Percentiles rank a stretch among this genome's conserved stretches.
Conservation (phyloP, 202 grass and related monocot genomes). For the Elaeis oleifera region DNA sequence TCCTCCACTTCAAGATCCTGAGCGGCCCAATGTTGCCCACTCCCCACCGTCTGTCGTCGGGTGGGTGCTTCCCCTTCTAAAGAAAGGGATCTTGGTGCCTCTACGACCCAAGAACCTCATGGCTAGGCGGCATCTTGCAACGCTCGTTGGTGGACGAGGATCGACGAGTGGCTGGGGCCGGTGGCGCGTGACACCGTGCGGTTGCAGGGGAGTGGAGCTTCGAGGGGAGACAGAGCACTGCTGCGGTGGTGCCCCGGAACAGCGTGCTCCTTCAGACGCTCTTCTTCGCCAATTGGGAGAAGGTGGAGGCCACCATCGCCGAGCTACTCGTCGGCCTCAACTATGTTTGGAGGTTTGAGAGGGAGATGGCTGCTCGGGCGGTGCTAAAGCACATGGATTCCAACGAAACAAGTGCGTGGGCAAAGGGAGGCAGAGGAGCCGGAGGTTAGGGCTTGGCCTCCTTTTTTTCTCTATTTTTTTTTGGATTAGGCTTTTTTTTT, state of each 20-base stretch:
- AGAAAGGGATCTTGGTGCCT: too few species aligned
- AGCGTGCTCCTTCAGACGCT: slow-evolving; percentile 74
- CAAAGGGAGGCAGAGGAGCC: too few species aligned
- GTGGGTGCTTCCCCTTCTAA: too few species aligned
- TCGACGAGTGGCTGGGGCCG: slow-evolving; percentile 68
- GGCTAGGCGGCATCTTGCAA: too few species aligned
- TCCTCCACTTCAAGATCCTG: too few species aligned
- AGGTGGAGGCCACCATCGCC: slow-evolving; percentile 55
- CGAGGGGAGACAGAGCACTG: slow-evolving; percentile 22
- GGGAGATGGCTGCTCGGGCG: slow-evolving; percentile 48
- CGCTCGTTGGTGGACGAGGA: slow-evolving; percentile 11
- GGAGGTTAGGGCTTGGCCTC: too few species aligned
- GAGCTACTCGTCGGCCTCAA: slow-evolving; percentile 82
- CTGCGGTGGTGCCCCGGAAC: not conserved
- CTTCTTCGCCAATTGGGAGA: slow-evolving; percentile 51
- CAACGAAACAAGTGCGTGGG: slow-evolving; percentile 26
- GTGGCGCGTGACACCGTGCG: slow-evolving; percentile 77
- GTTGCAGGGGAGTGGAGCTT: slow-evolving; percentile 82
- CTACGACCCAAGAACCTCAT: too few species aligned
- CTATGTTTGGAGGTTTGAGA: slow-evolving; percentile 73
- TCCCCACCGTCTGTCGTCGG: too few species aligned
- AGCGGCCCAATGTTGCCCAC: too few species aligned
- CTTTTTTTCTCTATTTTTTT: too few species aligned
- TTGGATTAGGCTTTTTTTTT: too few species aligned
- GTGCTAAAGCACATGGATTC: slow-evolving; percentile 22